Evolutionary conservation across 106 monocot species (phyloP).

Genomic region (Alisma plantagoaquatica): DNA sequence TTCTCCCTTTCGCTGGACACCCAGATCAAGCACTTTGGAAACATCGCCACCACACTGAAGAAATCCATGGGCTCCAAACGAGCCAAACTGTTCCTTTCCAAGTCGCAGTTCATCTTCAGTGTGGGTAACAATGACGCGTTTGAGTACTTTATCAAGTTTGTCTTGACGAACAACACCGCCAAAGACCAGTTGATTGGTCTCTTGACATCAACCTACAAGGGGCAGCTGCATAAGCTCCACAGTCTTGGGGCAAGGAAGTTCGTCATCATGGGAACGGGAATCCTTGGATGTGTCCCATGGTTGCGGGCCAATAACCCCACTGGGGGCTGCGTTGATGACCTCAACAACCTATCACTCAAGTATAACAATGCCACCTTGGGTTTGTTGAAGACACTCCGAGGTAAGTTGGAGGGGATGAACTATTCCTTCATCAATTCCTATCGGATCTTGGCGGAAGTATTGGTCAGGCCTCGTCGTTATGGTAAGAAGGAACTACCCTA

Average conservation of each 20-base stretch:
- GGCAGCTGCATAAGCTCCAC: constrained; percentile 13
- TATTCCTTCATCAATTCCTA: not conserved
- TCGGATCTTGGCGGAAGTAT: not conserved
- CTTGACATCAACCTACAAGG: no score
- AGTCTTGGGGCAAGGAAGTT: constrained; percentile 14
- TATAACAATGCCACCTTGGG: not conserved
- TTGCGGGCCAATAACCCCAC: not conserved
- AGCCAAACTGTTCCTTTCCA: no score
- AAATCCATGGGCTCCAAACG: no score
- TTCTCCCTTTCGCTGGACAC: no score
- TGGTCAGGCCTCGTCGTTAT: not conserved
- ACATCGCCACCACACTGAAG: no score
- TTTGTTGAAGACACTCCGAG: not conserved
- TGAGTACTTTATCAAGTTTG: no score
- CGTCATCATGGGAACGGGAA: not conserved
- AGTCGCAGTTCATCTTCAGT: no score
- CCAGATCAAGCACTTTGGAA: no score
- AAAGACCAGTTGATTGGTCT: no score
- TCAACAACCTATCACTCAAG: not conserved
- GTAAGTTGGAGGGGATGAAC: not conserved
- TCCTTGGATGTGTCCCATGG: constrained; percentile 3
- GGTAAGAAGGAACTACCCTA: no score
- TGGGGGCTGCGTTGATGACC: constrained; percentile 1
- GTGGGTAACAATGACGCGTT: no score
- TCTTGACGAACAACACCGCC: no score